These are phyloP conservation scores for Haplographium delicatum DNA, from an alignment of 495 filamentous ascomycete genomes.

Conservation along the genomic window DNA sequence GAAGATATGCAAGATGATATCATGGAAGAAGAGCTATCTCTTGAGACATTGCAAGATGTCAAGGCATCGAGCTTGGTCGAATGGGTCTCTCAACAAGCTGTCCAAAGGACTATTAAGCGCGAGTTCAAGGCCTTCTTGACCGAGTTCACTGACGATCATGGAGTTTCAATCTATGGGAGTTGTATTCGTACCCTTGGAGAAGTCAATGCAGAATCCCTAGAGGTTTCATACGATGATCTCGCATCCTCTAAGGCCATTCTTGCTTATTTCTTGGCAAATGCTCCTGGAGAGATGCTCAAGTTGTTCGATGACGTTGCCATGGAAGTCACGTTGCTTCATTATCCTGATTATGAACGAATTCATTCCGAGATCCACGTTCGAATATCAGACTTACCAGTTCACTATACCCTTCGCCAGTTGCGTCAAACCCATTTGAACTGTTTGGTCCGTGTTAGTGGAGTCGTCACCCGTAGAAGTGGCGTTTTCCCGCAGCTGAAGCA, in stretches of 20 bases:
- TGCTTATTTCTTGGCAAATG: constrained; percentile 96
- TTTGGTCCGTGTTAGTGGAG: constrained; percentile 87
- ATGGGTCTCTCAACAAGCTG: constrained; percentile 87
- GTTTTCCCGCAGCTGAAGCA: constrained; percentile 99
- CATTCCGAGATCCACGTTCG: constrained; percentile 98
- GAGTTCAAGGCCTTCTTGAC: constrained; percentile 98
- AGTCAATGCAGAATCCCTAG: constrained; percentile 90
- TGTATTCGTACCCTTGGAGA: constrained; percentile 91
- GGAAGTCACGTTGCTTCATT: constrained; percentile 90
- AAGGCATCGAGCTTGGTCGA: constrained; percentile 91
- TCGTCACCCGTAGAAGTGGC: constrained; percentile 92
- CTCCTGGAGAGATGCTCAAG: constrained; percentile 86
- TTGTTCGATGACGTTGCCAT: constrained; percentile 97
- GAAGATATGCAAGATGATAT: constrained; percentile 88
- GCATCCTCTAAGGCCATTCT: constrained; percentile 86
- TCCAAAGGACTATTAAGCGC: constrained; percentile 86
- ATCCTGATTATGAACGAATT: constrained; percentile 95
- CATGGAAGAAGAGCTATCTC: constrained; percentile 88
- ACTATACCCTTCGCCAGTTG: constrained; percentile 94
- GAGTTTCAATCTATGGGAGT: constrained; percentile 88
- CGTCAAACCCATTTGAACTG: constrained; percentile 97
- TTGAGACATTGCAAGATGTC: constrained; percentile 87
- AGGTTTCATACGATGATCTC: constrained; percentile 93
- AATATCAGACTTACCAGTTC: constrained; percentile 88
- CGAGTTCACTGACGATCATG: constrained; percentile 83